Base-by-base conservation (phyloP, 2,329 filamentous ascomycete species). In the Trichoderma cornu-damae region DNA sequence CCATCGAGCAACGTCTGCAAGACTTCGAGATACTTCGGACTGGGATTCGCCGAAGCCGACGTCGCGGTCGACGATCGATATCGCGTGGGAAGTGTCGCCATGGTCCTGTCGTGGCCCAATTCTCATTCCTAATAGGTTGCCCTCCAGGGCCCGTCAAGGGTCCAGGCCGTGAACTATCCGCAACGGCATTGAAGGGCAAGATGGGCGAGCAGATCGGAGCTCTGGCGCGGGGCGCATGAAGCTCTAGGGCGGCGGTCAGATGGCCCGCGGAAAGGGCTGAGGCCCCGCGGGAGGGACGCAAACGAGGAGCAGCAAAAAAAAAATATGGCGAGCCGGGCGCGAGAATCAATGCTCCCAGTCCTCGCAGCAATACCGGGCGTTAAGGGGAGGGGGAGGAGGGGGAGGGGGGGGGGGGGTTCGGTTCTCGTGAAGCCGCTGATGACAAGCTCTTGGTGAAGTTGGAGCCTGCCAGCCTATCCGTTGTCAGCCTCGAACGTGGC, bases 1-100 rank as follows among this genome's bases (percentile, higher is more conserved):
- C 70, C 65, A 49, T 82, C 77, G 61, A 87, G 76, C 44, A 85
- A 75, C 42, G 70, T 69, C 61, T 80, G 79, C 35, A 86, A 73
- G 50, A 85, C 77, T 64, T 84, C 81, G 62, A 80, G 79, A 35
- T 83, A 80, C 72, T 86, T 84, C 32, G 58, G 54, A 16, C 43
- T 54, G 62, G 83, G 82, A 54, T 75, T 79, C 52, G 79, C 75
- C 49, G 80, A 75, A 46, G 73, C 76, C 42, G 84, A 86, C 60
- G 82, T 76, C 59, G 82, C 82, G 40, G 84, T 87, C 59, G 83
- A 86, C 60, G 84, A 85, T 63, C 84, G 81, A 67, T 84, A 84
- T 60, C 84, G 79, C 68, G 81, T 76, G 57, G 78, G 73, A 61
- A 76, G 75, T 59, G 74, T 69, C 60, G 80, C 75, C 77, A 83